Evolutionary conservation across 495 filamentous ascomycete genomes (phyloP).

Genomic region (Apodospora peruviana): DNA sequence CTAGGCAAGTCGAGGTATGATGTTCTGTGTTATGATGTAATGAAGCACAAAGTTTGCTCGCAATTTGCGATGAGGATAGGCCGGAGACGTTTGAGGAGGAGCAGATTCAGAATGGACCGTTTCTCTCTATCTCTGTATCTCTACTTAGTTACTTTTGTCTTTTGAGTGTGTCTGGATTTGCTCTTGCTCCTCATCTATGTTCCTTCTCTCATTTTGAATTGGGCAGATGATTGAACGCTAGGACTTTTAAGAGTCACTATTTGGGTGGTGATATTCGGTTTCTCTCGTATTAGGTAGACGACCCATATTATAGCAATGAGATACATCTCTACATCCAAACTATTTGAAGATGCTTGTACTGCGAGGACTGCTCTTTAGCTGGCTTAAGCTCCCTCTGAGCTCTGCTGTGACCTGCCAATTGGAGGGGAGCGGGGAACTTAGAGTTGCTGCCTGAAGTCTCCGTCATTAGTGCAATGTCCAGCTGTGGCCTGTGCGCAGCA

Average conservation of each 20-base stretch:
- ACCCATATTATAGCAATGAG: neutral
- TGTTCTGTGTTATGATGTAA: slow-evolving; percentile 18
- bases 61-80: neutral
- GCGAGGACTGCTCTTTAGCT: too few relatives aligned
- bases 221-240: slow-evolving; percentile 3
- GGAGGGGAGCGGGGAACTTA: too few relatives aligned
- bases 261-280: neutral
- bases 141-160: too few relatives aligned
- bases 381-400: too few relatives aligned
- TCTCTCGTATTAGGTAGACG: neutral
- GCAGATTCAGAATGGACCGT: slow-evolving; percentile 3
- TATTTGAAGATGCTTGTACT: too few relatives aligned
- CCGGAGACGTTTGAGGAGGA: neutral
- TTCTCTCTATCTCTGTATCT: slow-evolving; percentile 13
- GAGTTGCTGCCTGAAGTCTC: too few relatives aligned
- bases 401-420: neutral
- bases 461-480: too few relatives aligned
- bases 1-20: slow-evolving; percentile 1
- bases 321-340: neutral
- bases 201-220: slow-evolving; percentile 12
- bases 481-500: too few relatives aligned
- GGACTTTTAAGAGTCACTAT: slow-evolving; percentile 1
- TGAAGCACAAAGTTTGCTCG: slow-evolving; percentile 8
- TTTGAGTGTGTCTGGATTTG: slow-evolving; percentile 12
- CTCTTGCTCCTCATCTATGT: slow-evolving; percentile 7